phyloP scores from a whole-genome alignment of 371 early-diverging fungal species.

The Dentiscutata heterogama region DNA sequence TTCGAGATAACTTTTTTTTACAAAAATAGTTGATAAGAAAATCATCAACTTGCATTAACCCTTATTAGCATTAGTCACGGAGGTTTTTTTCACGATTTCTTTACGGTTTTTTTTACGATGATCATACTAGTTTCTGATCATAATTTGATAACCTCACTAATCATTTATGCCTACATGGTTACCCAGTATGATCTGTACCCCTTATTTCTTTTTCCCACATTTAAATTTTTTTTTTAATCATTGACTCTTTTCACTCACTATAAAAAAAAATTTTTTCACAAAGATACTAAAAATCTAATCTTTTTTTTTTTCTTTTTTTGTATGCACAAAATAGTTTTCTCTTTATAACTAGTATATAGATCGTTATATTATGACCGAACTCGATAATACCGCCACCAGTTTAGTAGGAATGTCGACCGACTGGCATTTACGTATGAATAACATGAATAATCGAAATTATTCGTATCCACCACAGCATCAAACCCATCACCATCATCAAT shows the following conservation, averaged over 20 bases:
- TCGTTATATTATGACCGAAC: constrained; percentile 1
- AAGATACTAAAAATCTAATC: background rate
- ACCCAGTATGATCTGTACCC: background rate
- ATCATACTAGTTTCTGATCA: background rate
- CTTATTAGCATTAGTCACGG: background rate
- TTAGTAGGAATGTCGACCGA: background rate
- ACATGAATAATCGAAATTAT: background rate
- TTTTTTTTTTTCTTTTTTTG: background rate
- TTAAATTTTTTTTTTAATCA: background rate
- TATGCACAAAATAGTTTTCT: background rate
- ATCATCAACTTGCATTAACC: too few species aligned
- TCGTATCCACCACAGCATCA: constrained; percentile 14
- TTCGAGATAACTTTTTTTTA: background rate
- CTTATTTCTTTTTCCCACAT: background rate
- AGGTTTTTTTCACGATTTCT: background rate
- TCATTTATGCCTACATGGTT: background rate
- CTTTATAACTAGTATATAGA: background rate
- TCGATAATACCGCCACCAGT: background rate
- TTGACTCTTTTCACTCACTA: too few species aligned
- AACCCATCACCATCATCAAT: background rate
- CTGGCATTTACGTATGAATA: constrained; percentile 20
- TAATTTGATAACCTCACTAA: background rate
- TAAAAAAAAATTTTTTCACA: too few species aligned
- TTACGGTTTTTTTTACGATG: background rate
- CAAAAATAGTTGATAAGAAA: background rate